Base-by-base conservation (phyloP, 768 basidiomycete species). In the Kwoniella bestiolae region DNA sequence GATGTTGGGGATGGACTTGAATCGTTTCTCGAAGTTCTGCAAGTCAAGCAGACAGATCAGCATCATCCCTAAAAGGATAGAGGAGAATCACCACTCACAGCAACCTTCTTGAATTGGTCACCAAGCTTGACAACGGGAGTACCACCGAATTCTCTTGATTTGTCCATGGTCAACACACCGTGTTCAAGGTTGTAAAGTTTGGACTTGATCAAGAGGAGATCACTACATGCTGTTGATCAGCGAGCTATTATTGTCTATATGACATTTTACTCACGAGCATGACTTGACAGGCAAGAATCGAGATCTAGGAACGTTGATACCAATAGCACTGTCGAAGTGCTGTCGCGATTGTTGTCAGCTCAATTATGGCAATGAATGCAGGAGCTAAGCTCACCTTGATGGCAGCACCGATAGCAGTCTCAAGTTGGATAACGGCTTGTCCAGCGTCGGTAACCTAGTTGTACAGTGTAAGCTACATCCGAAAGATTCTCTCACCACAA, bases 51-150 rank as follows among this genome's bases (percentile, higher is more conserved):
- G 11, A 59, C 34, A 57, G 7, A 16, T 21, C 57, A 32, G 26
- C 12, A 47, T 56, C 41, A 51, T 3, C 21, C 3, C 8, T 2
- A n/a, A 31, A 31, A 44, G 53, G 45, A 28, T 41, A 46, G 31
- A 5, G 52, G n/a, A 28, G 28, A 16, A 3, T 45, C 6, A 11
- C 14, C 18, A 73, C 74, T 69, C 63, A 76, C 74, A 26, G 78
- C 75, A 60, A 91, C 90, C 87, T 92, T 94, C 86, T 94, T 96
- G 87, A 98, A 96, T 80, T 91, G 90, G 81, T 94, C 92, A 49
- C 94, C 93, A 53, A 96, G 87, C 84, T 96, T 96, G 86, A 97
- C 91, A 53, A 95, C 92, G n/a, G 94, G 95, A 28, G 91, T 83
- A 21, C 78, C 78, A 56, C 74, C 75, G 70, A 79, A 78, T 50